phyloP scores from a whole-genome alignment of 768 basidiomycete species.

The Coprinopsis sp. region DNA sequence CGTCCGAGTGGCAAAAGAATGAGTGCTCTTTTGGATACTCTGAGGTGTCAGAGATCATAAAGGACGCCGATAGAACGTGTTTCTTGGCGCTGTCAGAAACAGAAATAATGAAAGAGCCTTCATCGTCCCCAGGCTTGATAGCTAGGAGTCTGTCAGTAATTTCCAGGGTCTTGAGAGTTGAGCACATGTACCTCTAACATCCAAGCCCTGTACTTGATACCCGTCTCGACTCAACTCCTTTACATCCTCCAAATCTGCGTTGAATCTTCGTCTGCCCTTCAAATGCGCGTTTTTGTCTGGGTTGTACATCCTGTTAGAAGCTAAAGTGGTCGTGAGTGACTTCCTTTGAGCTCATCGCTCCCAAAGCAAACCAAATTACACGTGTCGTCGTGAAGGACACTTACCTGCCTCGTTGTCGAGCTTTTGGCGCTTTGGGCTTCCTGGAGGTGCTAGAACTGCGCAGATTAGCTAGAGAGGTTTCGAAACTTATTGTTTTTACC shows the following conservation, averaged over 20 bases:
- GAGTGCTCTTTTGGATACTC: constrained; percentile 61
- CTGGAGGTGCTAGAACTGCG: background rate
- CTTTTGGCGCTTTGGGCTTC: background rate
- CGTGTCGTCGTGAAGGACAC: background rate
- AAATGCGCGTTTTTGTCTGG: constrained; percentile 38
- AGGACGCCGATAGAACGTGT: too few relatives aligned
- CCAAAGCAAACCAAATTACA: background rate
- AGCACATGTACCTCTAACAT: constrained; percentile 32
- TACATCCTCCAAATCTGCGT: constrained; percentile 51
- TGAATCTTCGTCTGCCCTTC: constrained; percentile 55
- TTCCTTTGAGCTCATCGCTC: background rate
- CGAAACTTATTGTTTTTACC: background rate
- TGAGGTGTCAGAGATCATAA: constrained; percentile 55
- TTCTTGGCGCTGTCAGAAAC: too few relatives aligned
- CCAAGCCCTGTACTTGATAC: constrained; percentile 32
- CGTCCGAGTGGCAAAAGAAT: constrained; percentile 51
- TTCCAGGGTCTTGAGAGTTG: background rate
- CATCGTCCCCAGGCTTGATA: constrained; percentile 55
- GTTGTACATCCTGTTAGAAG: constrained; percentile 16
- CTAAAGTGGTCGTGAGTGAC: background rate
- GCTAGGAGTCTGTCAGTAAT: constrained; percentile 27
- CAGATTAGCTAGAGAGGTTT: background rate
- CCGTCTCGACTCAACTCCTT: constrained; percentile 32
- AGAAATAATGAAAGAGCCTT: constrained; percentile 42
- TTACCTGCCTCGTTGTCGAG: background rate